Evolutionary conservation across 305 asterid genomes (phyloP), one percentile per base, ranked within the genome.

Genomic region (Fraxinus paxiana): DNA sequence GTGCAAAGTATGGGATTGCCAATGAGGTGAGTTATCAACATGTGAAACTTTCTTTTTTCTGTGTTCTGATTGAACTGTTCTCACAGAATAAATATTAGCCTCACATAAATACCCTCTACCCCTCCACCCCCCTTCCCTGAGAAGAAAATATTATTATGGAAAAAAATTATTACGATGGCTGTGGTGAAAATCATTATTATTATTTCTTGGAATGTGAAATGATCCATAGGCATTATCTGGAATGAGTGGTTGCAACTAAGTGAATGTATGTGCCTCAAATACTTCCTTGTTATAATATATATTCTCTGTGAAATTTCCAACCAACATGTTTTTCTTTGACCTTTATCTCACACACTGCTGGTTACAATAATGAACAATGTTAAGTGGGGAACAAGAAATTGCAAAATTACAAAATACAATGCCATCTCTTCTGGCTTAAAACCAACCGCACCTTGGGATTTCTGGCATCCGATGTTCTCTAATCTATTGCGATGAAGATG

Each of bases 1-100:
- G 98, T 85, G 97, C 98, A 22, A 95, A 95, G 88, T 86, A 91
- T 80, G 98, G 98, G 83, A 91, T 93, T 30, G 92, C 98, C 78
- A 88, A 88, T 89, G 98, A 95, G 97, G 98, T 95, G 76, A 70
- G 86, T 82, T 75, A 35, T 77, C 77, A 22, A 48, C 77, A 81
- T 75, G 33, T 69, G 43, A 65, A 43, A 73, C 72, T 77, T n/a
- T 12, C 4, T 35, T 35, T 35, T 30, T 33, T 4, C 38, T 46
- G 35, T 80, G 67, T 78, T 35, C 2, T n/a, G 12, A n/a, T 35
- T 80, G 51, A 38, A 12, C 72, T 78, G 9, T 80, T 54, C 65
- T 48, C 46, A 59, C 26, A n/a, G 22, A 37, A 31, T 26, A 13
- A 35, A 33, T 74, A 15, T 80, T 34, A 17, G 31, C 54, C 59